Evolutionary conservation across 331 rosid species (phyloP).

Genomic region (Malus hybrid): DNA sequence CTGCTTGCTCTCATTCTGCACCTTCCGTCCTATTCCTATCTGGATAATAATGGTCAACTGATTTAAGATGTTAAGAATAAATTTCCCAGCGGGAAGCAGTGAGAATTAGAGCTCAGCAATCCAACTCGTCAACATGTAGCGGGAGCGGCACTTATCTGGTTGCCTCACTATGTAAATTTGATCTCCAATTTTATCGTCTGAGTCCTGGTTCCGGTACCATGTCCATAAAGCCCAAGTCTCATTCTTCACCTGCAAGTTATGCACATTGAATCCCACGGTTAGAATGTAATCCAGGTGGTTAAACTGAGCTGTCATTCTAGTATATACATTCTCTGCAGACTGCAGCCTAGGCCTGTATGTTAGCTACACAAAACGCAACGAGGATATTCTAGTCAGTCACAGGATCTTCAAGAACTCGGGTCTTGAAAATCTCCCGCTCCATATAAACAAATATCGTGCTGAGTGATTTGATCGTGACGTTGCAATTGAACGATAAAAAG

Average conservation of each 20-base stretch:
- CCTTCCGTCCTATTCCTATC: background rate
- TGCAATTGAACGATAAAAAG: too few relatives aligned
- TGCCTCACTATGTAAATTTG: slow-evolving; percentile 75
- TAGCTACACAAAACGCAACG: background rate
- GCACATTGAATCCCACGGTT: slow-evolving; percentile 9
- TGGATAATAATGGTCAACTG: background rate
- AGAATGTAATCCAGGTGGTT: background rate
- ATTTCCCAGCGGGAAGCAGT: background rate
- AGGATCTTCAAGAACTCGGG: background rate
- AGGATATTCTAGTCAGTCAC: background rate
- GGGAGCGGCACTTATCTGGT: slow-evolving; percentile 39
- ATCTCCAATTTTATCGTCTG: slow-evolving; percentile 49
- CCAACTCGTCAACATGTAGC: slow-evolving; percentile 5
- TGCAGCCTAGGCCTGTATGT: background rate
- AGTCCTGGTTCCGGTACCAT: slow-evolving; percentile 80
- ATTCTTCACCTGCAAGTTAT: slow-evolving; percentile 58
- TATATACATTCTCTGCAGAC: too few relatives aligned
- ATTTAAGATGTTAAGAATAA: background rate
- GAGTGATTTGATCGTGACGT: too few relatives aligned
- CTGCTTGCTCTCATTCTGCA: background rate
- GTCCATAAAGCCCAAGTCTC: slow-evolving; percentile 80
- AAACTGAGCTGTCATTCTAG: background rate
- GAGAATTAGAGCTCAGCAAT: slow-evolving; percentile 20
- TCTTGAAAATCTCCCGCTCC: too few relatives aligned
- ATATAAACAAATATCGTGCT: too few relatives aligned